Conservation (phyloP, 768 basidiomycete genomes). For the Royoungia palumana region DNA sequence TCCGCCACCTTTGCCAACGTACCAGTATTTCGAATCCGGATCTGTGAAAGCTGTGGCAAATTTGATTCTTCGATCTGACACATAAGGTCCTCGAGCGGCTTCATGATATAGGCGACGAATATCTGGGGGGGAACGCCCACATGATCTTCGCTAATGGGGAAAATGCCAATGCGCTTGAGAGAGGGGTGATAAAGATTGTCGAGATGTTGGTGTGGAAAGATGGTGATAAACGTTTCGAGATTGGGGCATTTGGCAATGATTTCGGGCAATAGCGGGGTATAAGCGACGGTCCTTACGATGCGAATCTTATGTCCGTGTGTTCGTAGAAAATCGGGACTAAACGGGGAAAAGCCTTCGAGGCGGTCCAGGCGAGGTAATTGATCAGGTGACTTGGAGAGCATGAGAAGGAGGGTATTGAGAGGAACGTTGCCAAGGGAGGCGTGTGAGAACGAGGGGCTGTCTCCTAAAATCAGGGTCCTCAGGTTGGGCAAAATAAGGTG, state of each 20-base stretch:
- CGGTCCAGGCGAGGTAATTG: slow-evolving; percentile 40
- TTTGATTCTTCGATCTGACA: slow-evolving; percentile 35
- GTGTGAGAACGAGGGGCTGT: slow-evolving; percentile 31
- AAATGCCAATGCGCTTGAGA: slow-evolving; percentile 42
- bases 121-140: slow-evolving; percentile 36
- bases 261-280: slow-evolving; percentile 34
- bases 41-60: slow-evolving; percentile 33
- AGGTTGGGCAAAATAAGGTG: slow-evolving; percentile 35
- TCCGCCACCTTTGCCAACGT: slow-evolving; percentile 34
- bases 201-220: slow-evolving; percentile 34
- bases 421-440: slow-evolving; percentile 33
- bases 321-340: slow-evolving; percentile 39
- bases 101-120: slow-evolving; percentile 39
- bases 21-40: slow-evolving; percentile 42
- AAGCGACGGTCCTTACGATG: slow-evolving; percentile 36
- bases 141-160: slow-evolving; percentile 38
- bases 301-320: slow-evolving; percentile 43
- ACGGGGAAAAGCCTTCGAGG: slow-evolving; percentile 43
- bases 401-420: slow-evolving; percentile 40
- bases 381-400: slow-evolving; percentile 31
- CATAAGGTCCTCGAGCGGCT: slow-evolving; percentile 39
- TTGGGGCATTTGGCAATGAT: slow-evolving; percentile 40
- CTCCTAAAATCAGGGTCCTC: slow-evolving; percentile 41
- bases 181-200: slow-evolving; percentile 38
- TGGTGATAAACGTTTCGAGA: slow-evolving; percentile 40